phyloP scores from a whole-genome alignment of 129 eudicot species.

The Tagetes patula region DNA sequence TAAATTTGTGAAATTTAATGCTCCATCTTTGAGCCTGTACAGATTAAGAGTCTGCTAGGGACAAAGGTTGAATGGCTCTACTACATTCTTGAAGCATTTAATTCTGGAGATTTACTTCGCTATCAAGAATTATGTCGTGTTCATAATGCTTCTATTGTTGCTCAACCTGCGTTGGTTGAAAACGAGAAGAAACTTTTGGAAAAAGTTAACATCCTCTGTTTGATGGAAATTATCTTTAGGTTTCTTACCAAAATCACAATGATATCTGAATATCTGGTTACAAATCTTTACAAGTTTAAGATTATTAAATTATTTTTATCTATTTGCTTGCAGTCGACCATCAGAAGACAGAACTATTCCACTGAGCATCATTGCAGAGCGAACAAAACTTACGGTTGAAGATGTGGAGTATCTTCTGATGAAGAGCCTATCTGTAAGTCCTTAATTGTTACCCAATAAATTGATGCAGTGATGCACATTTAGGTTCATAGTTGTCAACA shows the following conservation, averaged over 20 bases:
- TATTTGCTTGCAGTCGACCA: constrained; percentile 68
- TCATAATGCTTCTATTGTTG: constrained; percentile 56
- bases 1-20: background rate
- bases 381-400: constrained; percentile 68
- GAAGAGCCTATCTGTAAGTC: constrained; percentile 90
- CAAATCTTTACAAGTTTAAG: background rate
- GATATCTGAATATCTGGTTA: background rate
- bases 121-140: constrained; percentile 80
- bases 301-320: background rate
- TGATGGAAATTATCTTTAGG: constrained; percentile 92
- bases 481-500: constrained; percentile 50
- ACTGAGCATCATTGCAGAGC: constrained; percentile 65
- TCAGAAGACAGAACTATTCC: constrained; percentile 87
- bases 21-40: constrained; percentile 17
- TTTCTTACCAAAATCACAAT: constrained; percentile 1
- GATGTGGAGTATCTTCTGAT: constrained; percentile 85
- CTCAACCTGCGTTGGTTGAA: constrained; percentile 75
- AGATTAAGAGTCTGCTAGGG: constrained; percentile 65
- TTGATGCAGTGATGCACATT: constrained; percentile 33
- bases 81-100: constrained; percentile 78
- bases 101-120: constrained; percentile 69
- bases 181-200: constrained; percentile 78
- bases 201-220: constrained; percentile 84
- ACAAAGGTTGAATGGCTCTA: constrained; percentile 87
- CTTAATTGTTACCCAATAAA: background rate